Evolutionary conservation across 805 yeast genomes (phyloP).

Genomic region (Kodamaea hsintzibuensis): DNA sequence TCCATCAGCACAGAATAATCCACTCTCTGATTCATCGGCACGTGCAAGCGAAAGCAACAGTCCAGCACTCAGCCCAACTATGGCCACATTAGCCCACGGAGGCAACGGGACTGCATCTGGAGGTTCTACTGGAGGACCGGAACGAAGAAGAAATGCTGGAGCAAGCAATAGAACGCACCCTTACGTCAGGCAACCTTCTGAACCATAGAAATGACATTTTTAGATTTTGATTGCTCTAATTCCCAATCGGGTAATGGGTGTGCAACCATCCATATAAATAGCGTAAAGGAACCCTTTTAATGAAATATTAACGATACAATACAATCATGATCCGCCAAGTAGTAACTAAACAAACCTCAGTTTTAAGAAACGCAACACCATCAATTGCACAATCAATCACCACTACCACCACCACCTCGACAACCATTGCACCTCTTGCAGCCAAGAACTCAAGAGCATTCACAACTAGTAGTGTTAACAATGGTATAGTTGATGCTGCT

Average conservation of each 20-base stretch:
- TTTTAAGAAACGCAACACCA: slow-evolving; percentile 5
- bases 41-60: background rate
- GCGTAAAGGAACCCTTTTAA: background rate
- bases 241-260: slow-evolving; percentile 8
- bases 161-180: slow-evolving; percentile 12
- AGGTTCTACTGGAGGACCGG: slow-evolving; percentile 12
- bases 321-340: slow-evolving; percentile 13
- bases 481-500: slow-evolving; percentile 31
- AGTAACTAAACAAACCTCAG: slow-evolving; percentile 8
- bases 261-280: slow-evolving; percentile 4
- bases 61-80: background rate
- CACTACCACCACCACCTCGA: slow-evolving; percentile 8
- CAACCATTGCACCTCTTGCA: slow-evolving; percentile 34
- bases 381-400: background rate
- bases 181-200: slow-evolving; percentile 8
- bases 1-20: slow-evolving; percentile 10
- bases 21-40: slow-evolving; percentile 2
- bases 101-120: background rate
- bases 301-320: background rate
- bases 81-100: background rate
- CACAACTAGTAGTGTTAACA: slow-evolving; percentile 26
- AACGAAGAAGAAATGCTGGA: slow-evolving; percentile 8
- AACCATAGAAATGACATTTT: background rate
- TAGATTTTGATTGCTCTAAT: slow-evolving; percentile 3
- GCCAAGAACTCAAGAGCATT: slow-evolving; percentile 17